Evolutionary conservation across 306 rosid genomes (phyloP).

Genomic region (Vigna nakashimae): DNA sequence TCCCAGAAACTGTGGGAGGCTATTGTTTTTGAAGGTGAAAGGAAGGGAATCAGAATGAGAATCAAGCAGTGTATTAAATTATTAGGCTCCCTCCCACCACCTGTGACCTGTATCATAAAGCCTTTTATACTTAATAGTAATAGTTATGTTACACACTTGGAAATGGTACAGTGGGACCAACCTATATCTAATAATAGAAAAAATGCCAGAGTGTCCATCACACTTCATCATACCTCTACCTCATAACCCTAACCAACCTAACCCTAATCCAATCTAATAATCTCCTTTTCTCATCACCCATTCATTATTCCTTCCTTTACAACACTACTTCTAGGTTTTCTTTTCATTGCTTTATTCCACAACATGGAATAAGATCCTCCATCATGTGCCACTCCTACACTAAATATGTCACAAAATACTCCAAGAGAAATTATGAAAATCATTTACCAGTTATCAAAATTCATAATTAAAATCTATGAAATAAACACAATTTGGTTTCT

Average conservation of each 20-base stretch:
- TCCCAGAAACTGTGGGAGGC: conserved; percentile 5
- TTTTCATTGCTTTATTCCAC: not conserved
- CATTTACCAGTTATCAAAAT: too few species aligned
- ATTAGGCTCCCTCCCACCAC: not conserved
- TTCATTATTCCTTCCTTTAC: not conserved
- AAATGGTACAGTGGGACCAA: not conserved
- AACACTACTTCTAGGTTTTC: not conserved
- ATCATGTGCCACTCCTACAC: not conserved
- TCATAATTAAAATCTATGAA: too few species aligned
- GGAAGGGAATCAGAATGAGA: not conserved
- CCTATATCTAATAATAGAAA: not conserved
- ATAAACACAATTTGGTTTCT: too few species aligned
- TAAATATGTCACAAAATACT: too few species aligned
- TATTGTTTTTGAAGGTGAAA: not conserved
- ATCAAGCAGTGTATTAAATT: not conserved
- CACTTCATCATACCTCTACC: not conserved
- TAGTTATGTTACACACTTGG: not conserved
- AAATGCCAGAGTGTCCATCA: not conserved
- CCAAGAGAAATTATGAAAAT: too few species aligned
- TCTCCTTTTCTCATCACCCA: too few species aligned
- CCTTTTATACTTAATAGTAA: not conserved
- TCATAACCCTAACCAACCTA: not conserved
- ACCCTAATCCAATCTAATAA: not conserved
- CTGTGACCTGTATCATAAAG: not conserved
- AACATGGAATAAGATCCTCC: not conserved